Evolutionary conservation across 768 basidiomycete genomes (phyloP).

Genomic region (Fistulinella prunicolor): DNA sequence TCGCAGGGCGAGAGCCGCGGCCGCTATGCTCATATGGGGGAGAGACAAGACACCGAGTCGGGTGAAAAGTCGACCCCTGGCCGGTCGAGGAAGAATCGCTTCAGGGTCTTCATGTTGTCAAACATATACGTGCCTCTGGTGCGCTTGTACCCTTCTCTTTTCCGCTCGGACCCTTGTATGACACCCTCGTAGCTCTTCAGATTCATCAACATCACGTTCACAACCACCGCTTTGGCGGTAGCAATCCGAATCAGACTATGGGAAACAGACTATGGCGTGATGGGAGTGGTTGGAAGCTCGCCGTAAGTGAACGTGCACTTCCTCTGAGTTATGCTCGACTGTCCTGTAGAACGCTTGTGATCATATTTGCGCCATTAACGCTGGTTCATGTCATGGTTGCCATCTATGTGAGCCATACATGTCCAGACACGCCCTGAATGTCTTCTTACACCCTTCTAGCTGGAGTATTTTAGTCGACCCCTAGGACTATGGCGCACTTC

Average conservation of each 20-base stretch:
- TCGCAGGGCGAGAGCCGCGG: constrained; percentile 7
- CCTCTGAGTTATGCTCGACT: neutral
- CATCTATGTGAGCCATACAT: constrained; percentile 63
- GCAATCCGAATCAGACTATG: constrained; percentile 69
- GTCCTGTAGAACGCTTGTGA: constrained; percentile 62
- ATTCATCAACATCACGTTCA: constrained; percentile 80
- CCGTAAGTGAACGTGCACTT: constrained; percentile 49
- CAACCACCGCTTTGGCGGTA: constrained; percentile 71
- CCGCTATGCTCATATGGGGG: constrained; percentile 18
- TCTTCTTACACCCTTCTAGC: constrained; percentile 40
- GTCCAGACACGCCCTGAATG: constrained; percentile 3
- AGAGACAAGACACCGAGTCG: constrained; percentile 27
- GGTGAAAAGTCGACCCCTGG: constrained; percentile 27
- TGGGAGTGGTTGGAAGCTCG: constrained; percentile 80
- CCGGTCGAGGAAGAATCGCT: constrained; percentile 42
- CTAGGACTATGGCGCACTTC: constrained; percentile 91
- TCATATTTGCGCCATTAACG: constrained; percentile 82
- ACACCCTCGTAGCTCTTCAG: constrained; percentile 64
- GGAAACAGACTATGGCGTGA: constrained; percentile 48
- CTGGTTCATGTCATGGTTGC: constrained; percentile 82
- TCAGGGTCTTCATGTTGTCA: constrained; percentile 66
- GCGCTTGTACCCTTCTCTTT: constrained; percentile 20
- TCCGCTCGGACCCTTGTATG: constrained; percentile 4
- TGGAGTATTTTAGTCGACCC: constrained; percentile 91
- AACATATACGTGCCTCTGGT: constrained; percentile 82